Conservation (phyloP, 305 asterid genomes). For the Solanum hybrid region DNA sequence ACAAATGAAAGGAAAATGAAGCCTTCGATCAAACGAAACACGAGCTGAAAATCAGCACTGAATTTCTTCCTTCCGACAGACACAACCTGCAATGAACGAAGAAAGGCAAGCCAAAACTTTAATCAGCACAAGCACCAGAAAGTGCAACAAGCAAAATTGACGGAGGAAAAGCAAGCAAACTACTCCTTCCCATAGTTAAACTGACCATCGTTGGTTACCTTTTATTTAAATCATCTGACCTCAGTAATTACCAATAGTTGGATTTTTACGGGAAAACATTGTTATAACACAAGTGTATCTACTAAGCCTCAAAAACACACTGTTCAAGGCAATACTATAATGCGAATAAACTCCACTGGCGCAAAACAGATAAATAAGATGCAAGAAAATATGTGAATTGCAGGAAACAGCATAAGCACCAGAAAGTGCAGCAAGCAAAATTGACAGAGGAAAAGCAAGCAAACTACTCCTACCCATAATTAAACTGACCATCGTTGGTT, state of each 20-base stretch:
- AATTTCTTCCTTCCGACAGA: conserved; percentile 68
- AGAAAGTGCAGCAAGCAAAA: background rate
- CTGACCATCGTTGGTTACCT: background rate
- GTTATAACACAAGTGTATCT: background rate
- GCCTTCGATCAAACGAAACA: conserved; percentile 72
- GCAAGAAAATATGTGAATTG: background rate
- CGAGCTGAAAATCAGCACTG: conserved; percentile 77
- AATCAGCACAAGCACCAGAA: background rate
- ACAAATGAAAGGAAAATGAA: conserved; percentile 57
- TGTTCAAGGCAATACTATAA: background rate
- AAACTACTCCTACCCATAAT: background rate
- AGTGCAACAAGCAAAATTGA: background rate
- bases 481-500: background rate
- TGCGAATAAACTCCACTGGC: background rate
- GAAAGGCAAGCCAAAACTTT: background rate
- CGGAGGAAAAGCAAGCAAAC: background rate
- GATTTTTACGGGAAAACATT: background rate
- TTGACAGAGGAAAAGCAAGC: background rate
- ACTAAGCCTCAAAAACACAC: background rate
- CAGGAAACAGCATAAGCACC: background rate
- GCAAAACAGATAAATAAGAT: background rate
- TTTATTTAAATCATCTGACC: background rate
- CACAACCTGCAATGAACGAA: conserved; percentile 40
- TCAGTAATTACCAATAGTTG: background rate
- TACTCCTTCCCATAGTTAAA: background rate